Conservation (phyloP, 306 rosid genomes). For the Glycine latifolia region DNA sequence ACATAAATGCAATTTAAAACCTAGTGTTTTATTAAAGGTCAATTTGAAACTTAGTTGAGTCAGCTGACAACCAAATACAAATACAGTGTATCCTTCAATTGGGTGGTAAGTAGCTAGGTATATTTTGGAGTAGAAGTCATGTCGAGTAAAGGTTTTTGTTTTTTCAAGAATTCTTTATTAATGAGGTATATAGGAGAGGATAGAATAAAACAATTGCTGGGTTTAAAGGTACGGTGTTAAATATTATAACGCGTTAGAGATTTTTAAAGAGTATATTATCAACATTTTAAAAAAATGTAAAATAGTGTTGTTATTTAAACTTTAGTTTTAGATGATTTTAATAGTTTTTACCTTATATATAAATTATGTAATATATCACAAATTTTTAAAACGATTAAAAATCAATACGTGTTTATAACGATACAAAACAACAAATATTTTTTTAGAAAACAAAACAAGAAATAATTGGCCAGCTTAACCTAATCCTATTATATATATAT, state of each 20-base stretch:
- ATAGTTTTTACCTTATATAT: background rate
- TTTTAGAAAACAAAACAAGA: too few relatives aligned
- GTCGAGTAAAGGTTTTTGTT: too few relatives aligned
- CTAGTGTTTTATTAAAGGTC: too few relatives aligned
- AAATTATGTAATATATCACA: too few relatives aligned
- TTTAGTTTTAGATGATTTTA: background rate
- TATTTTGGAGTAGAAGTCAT: too few relatives aligned
- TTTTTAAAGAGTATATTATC: too few relatives aligned
- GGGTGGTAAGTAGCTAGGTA: background rate
- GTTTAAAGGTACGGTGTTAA: too few relatives aligned
- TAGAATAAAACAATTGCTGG: background rate
- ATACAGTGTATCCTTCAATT: background rate
- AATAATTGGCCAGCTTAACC: background rate
- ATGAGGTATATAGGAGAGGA: background rate
- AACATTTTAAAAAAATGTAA: too few relatives aligned
- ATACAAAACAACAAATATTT: too few relatives aligned
- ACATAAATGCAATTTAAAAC: background rate
- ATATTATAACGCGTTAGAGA: too few relatives aligned
- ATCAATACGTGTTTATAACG: background rate
- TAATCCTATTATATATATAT: background rate
- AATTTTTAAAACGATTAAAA: background rate
- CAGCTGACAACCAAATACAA: background rate
- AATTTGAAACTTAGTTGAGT: background rate
- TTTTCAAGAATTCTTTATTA: background rate
- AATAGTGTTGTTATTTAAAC: background rate